Evolutionary conservation across 192 early-diverging fungal species (phyloP).

Genomic region (Spizellomyces punctatus): DNA sequence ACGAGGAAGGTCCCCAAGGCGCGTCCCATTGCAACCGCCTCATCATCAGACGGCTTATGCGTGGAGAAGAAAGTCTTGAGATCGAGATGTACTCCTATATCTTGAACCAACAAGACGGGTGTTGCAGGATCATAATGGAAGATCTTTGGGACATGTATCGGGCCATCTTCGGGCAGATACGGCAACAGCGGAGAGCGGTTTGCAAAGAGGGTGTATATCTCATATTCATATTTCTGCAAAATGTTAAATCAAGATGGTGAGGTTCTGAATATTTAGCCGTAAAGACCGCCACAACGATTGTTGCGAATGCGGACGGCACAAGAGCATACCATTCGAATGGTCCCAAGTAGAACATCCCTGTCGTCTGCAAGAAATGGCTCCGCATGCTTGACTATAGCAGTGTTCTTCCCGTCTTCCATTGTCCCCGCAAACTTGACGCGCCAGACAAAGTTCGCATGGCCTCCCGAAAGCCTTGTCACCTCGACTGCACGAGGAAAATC

Average conservation of each 20-base stretch:
- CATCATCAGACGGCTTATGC: background rate
- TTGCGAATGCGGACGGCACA: no score
- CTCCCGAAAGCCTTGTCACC: background rate
- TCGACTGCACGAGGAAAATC: background rate
- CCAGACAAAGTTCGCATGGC: background rate
- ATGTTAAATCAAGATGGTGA: no score
- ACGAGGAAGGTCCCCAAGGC: background rate
- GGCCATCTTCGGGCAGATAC: no score
- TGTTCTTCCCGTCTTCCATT: background rate
- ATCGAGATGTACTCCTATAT: background rate
- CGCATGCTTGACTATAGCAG: background rate
- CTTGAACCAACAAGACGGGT: background rate
- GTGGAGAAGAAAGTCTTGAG: background rate
- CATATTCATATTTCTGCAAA: no score
- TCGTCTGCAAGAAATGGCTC: background rate
- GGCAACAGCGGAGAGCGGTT: no score
- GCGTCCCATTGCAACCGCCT: background rate
- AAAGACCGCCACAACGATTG: no score
- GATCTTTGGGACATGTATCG: background rate
- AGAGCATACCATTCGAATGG: background rate
- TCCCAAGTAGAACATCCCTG: background rate
- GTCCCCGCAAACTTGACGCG: background rate
- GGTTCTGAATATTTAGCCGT: no score
- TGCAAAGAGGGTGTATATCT: no score
- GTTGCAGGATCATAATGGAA: background rate